phyloP scores from a whole-genome alignment of 768 basidiomycete species.

The Neoboletus subvelutipes region DNA sequence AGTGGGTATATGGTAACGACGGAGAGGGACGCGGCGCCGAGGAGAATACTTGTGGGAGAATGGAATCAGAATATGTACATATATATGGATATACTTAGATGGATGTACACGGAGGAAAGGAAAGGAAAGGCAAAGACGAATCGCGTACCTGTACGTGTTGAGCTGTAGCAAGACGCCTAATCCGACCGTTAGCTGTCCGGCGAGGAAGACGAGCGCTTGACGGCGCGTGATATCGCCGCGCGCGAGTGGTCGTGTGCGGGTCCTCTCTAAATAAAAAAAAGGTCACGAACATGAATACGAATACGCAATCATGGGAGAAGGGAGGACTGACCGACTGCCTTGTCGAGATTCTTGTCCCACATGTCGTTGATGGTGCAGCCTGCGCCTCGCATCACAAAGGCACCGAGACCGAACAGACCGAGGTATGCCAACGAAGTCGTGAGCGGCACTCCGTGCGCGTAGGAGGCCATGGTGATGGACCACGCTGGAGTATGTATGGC shows the following conservation, averaged over 20 bases:
- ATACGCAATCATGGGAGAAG: no score
- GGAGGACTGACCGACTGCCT: slow-evolving; percentile 68
- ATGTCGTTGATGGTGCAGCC: slow-evolving; percentile 99
- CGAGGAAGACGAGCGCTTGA: slow-evolving; percentile 82
- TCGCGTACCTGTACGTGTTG: slow-evolving; percentile 85
- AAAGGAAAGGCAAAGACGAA: background rate
- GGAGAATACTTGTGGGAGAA: slow-evolving; percentile 61
- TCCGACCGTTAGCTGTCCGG: slow-evolving; percentile 76
- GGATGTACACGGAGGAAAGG: background rate
- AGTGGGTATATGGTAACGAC: slow-evolving; percentile 89
- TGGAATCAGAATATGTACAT: background rate
- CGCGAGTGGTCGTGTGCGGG: slow-evolving; percentile 85
- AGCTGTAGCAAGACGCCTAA: slow-evolving; percentile 85
- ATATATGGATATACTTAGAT: background rate
- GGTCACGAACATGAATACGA: background rate
- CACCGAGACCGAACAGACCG: slow-evolving; percentile 83
- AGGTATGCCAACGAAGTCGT: slow-evolving; percentile 73
- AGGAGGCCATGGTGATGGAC: slow-evolving; percentile 97
- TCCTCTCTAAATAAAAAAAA: slow-evolving; percentile 58
- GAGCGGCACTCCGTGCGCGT: slow-evolving; percentile 66
- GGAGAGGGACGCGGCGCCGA: slow-evolving; percentile 89
- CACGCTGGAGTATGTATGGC: slow-evolving; percentile 58
- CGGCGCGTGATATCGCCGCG: slow-evolving; percentile 71
- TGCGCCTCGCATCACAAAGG: slow-evolving; percentile 94
- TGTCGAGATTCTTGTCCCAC: slow-evolving; percentile 95